phyloP scores from a whole-genome alignment of 352 stramenopile genomes.

The Phytopythium litorale region DNA sequence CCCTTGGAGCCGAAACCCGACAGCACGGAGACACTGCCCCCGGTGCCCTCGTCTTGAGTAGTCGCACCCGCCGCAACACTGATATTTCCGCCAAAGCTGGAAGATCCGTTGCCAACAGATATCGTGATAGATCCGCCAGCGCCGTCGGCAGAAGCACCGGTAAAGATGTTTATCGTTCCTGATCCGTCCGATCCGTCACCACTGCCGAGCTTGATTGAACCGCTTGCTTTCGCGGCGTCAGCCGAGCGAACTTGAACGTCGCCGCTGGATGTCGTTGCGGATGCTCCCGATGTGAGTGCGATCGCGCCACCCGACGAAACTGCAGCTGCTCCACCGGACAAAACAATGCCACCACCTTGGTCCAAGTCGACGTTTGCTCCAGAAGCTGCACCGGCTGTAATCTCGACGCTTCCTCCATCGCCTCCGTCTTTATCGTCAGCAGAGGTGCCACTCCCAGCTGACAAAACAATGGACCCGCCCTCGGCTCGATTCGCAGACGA shows the following conservation, averaged over 20 bases:
- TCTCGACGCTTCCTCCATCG: conserved; percentile 45
- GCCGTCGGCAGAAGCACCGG: conserved; percentile 31
- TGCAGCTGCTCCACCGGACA: conserved; percentile 37
- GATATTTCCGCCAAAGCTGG: conserved; percentile 34
- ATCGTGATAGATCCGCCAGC: conserved; percentile 40
- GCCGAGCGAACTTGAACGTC: conserved; percentile 33
- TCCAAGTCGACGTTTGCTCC: conserved; percentile 35
- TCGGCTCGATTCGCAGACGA: conserved; percentile 27
- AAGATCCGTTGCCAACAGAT: conserved; percentile 33
- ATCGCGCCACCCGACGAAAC: conserved; percentile 41
- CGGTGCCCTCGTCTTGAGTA: conserved; percentile 20
- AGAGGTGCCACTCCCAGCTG: conserved; percentile 38
- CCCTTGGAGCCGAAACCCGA: conserved; percentile 37
- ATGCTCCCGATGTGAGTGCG: conserved; percentile 36
- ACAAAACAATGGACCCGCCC: conserved; percentile 44
- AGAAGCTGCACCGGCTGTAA: conserved; percentile 39
- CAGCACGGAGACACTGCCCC: conserved; percentile 36
- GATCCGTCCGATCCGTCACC: conserved; percentile 28
- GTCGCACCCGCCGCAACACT: conserved; percentile 37
- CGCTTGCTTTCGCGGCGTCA: conserved; percentile 28
- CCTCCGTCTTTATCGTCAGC: conserved; percentile 52
- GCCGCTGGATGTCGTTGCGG: conserved; percentile 35
- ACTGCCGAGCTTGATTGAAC: conserved; percentile 30
- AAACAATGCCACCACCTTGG: conserved; percentile 28
- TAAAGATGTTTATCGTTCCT: conserved; percentile 37